A percentile compares a stretch with the other conserved stretches of the same genome.
phyloP scores from a whole-genome alignment of 2,329 filamentous ascomycete species.

The Aspergillus pseudoterreus region DNA sequence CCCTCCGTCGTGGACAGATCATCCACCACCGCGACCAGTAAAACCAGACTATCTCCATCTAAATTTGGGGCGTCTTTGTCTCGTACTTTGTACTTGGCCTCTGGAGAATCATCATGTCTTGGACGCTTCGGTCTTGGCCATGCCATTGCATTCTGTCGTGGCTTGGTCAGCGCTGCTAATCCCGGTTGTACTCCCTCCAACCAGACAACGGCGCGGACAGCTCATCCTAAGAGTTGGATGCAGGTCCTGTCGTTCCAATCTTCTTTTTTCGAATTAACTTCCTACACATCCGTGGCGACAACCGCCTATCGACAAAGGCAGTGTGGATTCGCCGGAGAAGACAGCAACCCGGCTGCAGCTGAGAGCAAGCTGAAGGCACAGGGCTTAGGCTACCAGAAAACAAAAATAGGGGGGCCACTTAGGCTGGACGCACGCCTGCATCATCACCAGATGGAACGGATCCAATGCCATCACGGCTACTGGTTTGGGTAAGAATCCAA shows the following conservation, averaged over 20 bases:
- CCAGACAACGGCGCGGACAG: too few species aligned
- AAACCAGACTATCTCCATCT: background rate
- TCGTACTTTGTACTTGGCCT: background rate
- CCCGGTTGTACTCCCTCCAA: too few species aligned
- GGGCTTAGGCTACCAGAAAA: background rate
- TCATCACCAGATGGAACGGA: conserved; percentile 4
- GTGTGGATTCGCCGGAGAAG: background rate
- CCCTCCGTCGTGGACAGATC: conserved; percentile 14
- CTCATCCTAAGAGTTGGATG: too few species aligned
- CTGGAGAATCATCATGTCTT: background rate
- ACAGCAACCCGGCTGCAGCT: background rate
- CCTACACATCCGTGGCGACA: background rate
- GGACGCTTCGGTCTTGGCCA: too few species aligned
- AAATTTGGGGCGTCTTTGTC: background rate
- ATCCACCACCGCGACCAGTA: conserved; percentile 3
- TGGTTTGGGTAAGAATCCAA: conserved; percentile 11
- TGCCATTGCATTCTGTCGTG: too few species aligned
- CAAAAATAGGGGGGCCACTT: background rate
- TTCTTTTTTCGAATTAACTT: background rate
- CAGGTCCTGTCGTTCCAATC: background rate
- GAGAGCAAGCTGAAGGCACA: background rate
- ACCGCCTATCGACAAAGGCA: background rate
- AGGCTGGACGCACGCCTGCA: conserved; percentile 9
- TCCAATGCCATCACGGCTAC: conserved; percentile 10
- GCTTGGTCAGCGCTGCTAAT: too few species aligned